phyloP scores from a whole-genome alignment of 2,329 filamentous ascomycete genomes.

The Neonectria coccinea region DNA sequence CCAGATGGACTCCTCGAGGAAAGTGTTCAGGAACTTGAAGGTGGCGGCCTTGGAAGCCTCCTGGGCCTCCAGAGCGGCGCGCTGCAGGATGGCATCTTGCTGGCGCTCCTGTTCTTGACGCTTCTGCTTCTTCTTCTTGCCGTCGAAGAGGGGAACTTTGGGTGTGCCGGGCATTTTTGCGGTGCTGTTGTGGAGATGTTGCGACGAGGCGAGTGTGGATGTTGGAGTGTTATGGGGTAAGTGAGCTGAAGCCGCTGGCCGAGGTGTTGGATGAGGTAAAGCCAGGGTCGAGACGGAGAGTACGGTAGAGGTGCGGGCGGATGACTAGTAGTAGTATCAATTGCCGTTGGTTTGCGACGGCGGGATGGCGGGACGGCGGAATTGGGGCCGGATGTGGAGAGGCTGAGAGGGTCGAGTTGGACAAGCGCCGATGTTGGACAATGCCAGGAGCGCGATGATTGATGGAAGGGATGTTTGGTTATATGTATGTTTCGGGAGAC shows the following conservation, averaged over 20 bases:
- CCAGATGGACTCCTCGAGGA: slow-evolving; percentile 47
- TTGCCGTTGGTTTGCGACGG: slow-evolving; percentile 6
- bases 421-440: slow-evolving; percentile 6
- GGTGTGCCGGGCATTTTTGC: slow-evolving; percentile 37
- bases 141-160: slow-evolving; percentile 42
- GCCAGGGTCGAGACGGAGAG: neutral
- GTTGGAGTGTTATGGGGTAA: slow-evolving; percentile 7
- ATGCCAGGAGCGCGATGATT: neutral
- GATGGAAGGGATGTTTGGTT: slow-evolving; percentile 6
- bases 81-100: slow-evolving; percentile 26
- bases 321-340: slow-evolving; percentile 7
- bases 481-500: slow-evolving; percentile 9
- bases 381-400: neutral
- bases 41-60: slow-evolving; percentile 48
- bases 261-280: neutral
- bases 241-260: neutral
- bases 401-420: neutral
- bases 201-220: slow-evolving; percentile 2
- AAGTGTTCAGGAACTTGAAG: slow-evolving; percentile 49
- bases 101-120: slow-evolving; percentile 37
- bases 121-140: slow-evolving; percentile 44
- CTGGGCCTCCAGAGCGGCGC: slow-evolving; percentile 45
- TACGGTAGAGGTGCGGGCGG: neutral
- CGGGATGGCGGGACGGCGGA: slow-evolving; percentile 2
- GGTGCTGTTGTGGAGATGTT: slow-evolving; percentile 32